Base-by-base conservation (phyloP, 2,329 filamentous ascomycete species). In the Fusarium staphyleae region DNA sequence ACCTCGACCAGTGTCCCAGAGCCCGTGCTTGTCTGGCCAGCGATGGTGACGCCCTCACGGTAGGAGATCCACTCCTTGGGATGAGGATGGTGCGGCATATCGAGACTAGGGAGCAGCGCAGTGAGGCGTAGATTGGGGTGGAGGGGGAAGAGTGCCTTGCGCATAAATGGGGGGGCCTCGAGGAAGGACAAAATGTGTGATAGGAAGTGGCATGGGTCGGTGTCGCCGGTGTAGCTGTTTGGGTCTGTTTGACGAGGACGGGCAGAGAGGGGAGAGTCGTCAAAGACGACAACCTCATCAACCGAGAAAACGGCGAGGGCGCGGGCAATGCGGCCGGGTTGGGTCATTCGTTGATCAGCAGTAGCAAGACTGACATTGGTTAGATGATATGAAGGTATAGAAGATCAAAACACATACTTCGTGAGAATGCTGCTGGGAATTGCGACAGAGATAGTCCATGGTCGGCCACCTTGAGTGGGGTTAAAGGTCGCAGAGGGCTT, bases 41-140 rank as follows among this genome's bases (percentile, higher is more conserved):
- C 71, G 2, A 87, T 66, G 0, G 88, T 86, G 19, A 93, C 84
- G 5, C 90, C 91, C 69, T 96, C 91, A 16, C 90, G 85, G 69
- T 90, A 96, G 13, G 83, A 82, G 59, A 91, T 86, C 86, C 88
- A 92, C 67, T 96, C 90, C 47, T 88, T 84, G 12, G 83, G 81
- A 58, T 89, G 82, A 8, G 92, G 80, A 72, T 96, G 91, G 70
- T 93, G 90, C 13, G 91, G 91, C 81, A 95, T 91, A 70, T 96
- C 91, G 50, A 96, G 77, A 66, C 84, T 90, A 0, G 89, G 89
- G 22, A 96, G 76, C 32, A 87, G 80, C 7, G 90, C 90, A 32
- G 89, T 90, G 11, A 85, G 84, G 32, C 84, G 80, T 34, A 96
- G 78, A 69, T 96, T 93, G 9, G 89, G 86, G 68, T 96, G 91